Percentiles rank a stretch among this genome's conserved stretches.
Conservation (phyloP, 1,284 basidiomycete genomes). For the Hemileia vastatrix region DNA sequence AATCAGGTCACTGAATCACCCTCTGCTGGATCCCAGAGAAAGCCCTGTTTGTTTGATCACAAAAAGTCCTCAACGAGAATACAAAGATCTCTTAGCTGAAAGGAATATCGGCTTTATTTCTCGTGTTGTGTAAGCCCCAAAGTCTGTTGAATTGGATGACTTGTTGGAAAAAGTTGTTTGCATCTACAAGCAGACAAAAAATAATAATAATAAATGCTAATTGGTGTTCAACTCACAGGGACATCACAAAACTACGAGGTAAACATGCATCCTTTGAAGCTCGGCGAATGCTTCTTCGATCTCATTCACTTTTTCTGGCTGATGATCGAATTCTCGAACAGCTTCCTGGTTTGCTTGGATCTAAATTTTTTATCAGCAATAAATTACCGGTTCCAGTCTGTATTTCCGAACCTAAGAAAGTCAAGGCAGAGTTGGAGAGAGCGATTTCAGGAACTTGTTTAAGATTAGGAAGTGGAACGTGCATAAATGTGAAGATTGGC, state of each 20-base stretch:
- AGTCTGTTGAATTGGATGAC: no score
- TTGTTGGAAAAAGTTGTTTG: no score
- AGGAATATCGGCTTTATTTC: slow-evolving; percentile 76
- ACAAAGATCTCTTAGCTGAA: slow-evolving; percentile 77
- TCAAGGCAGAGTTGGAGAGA: slow-evolving; percentile 78
- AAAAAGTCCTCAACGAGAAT: slow-evolving; percentile 90
- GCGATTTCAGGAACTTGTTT: slow-evolving; percentile 88
- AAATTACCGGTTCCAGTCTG: slow-evolving; percentile 92
- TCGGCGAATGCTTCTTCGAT: slow-evolving; percentile 68
- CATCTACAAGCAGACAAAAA: slow-evolving; percentile 67
- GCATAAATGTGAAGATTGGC: slow-evolving; percentile 63
- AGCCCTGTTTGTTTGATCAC: slow-evolving; percentile 77
- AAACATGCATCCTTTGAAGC: slow-evolving; percentile 63
- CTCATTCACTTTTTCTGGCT: slow-evolving; percentile 83
- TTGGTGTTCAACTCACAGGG: background rate
- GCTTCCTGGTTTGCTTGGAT: slow-evolving; percentile 75
- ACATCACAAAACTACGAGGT: slow-evolving; percentile 38
- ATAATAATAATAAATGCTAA: no score
- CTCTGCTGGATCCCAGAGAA: slow-evolving; percentile 68
- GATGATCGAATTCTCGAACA: slow-evolving; percentile 82
- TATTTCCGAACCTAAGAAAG: slow-evolving; percentile 63
- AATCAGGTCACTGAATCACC: slow-evolving; percentile 63
- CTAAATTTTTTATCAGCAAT: slow-evolving; percentile 84
- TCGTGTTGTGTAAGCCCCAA: slow-evolving; percentile 61
- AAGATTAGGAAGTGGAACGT: slow-evolving; percentile 84